Conservation (phyloP, 805 yeast genomes). For the Saccharomyces paradoxus region DNA sequence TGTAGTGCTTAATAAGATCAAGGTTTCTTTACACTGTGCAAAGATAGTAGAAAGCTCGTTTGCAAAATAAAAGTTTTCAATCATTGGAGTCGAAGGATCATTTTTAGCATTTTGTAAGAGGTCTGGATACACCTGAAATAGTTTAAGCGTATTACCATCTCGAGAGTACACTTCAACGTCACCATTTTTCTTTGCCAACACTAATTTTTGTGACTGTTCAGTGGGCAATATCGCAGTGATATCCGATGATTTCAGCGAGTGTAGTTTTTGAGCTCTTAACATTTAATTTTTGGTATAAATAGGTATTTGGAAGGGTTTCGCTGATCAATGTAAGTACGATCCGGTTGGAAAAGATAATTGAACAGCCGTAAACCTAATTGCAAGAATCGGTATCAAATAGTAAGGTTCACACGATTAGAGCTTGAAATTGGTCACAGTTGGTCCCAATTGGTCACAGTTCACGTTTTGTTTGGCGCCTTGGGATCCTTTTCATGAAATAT, state of each 20-base stretch:
- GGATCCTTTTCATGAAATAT: not conserved
- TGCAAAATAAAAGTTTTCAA: slow-evolving; percentile 19
- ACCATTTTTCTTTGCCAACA: slow-evolving; percentile 23
- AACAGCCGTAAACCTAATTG: not conserved
- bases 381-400: not conserved
- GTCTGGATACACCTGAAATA: slow-evolving; percentile 24
- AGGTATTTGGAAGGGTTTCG: not conserved
- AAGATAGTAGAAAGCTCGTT: slow-evolving; percentile 23
- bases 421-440: not conserved
- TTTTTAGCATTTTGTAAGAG: slow-evolving; percentile 17
- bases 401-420: not conserved
- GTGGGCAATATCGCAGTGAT: slow-evolving; percentile 20
- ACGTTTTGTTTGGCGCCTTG: not conserved
- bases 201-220: slow-evolving; percentile 20
- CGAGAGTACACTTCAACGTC: slow-evolving; percentile 25
- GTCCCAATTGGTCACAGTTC: not conserved
- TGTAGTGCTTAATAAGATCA: slow-evolving; percentile 23
- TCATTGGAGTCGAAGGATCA: slow-evolving; percentile 8
- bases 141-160: slow-evolving; percentile 14
- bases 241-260: slow-evolving; percentile 14
- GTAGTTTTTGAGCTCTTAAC: slow-evolving; percentile 18
- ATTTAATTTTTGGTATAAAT: slow-evolving; percentile 3
- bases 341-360: not conserved
- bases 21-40: slow-evolving; percentile 19
- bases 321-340: not conserved